A percentile compares a stretch with the other conserved stretches of the same genome.
phyloP scores from a whole-genome alignment of 768 basidiomycete genomes.

The Xerocomellus intermedius region DNA sequence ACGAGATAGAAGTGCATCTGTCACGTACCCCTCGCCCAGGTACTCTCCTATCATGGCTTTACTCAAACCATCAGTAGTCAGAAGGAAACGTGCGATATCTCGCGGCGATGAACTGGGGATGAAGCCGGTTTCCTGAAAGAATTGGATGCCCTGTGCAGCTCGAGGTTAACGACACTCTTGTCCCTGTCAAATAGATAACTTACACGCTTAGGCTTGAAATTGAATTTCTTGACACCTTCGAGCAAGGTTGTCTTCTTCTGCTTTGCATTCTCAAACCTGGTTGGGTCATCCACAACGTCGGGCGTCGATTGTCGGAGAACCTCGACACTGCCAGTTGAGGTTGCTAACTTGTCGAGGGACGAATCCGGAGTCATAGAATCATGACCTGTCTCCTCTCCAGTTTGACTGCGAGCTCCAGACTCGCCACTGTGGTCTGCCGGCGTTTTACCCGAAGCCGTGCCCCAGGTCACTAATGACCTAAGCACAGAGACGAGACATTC shows the following conservation, averaged over 20 bases:
- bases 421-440: constrained; percentile 37
- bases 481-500: constrained; percentile 90
- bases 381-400: constrained; percentile 50
- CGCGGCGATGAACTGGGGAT: constrained; percentile 68
- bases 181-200: constrained; percentile 25
- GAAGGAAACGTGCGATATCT: constrained; percentile 82
- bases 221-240: constrained; percentile 97
- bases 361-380: constrained; percentile 57
- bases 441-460: constrained; percentile 48
- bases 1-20: background rate
- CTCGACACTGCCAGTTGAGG: constrained; percentile 49
- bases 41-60: constrained; percentile 98
- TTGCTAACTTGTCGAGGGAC: constrained; percentile 54
- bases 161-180: background rate
- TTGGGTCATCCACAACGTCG: constrained; percentile 85
- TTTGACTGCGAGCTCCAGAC: constrained; percentile 43
- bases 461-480: constrained; percentile 90
- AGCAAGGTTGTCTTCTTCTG: constrained; percentile 92
- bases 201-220: constrained; percentile 97
- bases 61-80: constrained; percentile 87
- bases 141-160: constrained; percentile 73
- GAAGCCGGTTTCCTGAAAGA: constrained; percentile 84
- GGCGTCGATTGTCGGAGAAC: constrained; percentile 68
- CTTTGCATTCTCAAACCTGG: constrained; percentile 90
- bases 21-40: constrained; percentile 87